Evolutionary conservation across 2,329 filamentous ascomycete species (phyloP), one percentile per base, ranked within the genome.

Genomic region (Truncatella angustata): DNA sequence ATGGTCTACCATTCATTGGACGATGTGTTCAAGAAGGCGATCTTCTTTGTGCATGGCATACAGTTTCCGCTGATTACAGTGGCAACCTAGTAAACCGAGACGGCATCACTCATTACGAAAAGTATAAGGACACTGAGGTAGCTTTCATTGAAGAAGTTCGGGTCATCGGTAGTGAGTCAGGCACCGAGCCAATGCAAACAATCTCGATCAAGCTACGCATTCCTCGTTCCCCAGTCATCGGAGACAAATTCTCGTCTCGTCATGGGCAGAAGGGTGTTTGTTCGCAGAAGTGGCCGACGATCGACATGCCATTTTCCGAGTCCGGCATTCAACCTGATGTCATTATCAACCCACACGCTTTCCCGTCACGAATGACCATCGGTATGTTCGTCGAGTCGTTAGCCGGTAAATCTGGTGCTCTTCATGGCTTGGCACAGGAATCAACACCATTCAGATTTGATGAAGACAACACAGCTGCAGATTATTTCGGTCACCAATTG

Each of bases 291-390:
- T 99, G 94, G 91, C 94, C 92, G 0, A 82, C 86, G 2, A 77
- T 89, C 54, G 92, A 97, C 69, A 94, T 99, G 90, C 94, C 94
- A 3, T 99, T 97, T 73, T 91, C 90, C 3, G 94, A 99, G 74
- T 90, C 88, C 5, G 94, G 94, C 50, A 97, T 99, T 55, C 92
- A 97, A 66, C 94, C 94, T 9, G 94, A 99, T 71, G 81, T 96
- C 63, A 99, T 99, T 72, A 99, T 99, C 79, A 99, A 99, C 75
- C 94, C 94, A 36, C 94, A 99, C 80, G 94, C 94, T 66, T 99
- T 99, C 81, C 94, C 94, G 6, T 97, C 93, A 42, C 92, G 94
- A 73, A 99, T 99, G 94, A 99, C 94, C 18, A 99, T 99, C 67
- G 94, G 94, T 66, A 97, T 97, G 90, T 97, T 99, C 72, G 85